Percentiles rank a stretch among this genome's conserved stretches.
phyloP scores from a whole-genome alignment of 139 green algal species.

The Auxenochlorella protothecoides region DNA sequence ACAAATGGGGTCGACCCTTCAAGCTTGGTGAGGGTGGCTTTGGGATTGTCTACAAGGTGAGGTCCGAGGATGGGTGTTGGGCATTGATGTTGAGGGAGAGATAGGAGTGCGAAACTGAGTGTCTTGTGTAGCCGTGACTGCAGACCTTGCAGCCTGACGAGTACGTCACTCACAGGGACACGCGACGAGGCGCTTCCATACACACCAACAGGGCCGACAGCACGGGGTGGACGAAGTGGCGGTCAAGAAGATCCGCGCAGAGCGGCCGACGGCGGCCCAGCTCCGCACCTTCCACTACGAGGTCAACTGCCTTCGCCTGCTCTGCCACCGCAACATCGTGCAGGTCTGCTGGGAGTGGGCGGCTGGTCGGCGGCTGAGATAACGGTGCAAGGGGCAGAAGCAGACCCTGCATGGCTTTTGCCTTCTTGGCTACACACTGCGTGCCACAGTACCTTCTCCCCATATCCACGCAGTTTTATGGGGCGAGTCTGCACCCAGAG shows the following conservation, averaged over 20 bases:
- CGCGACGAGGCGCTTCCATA: no score
- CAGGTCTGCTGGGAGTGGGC: neutral
- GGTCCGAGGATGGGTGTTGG: no score
- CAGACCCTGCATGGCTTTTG: no score
- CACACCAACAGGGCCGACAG: slow-evolving; percentile 24
- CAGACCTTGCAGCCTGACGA: no score
- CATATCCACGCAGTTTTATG: slow-evolving; percentile 43
- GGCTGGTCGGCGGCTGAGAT: no score
- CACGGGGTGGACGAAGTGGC: slow-evolving; percentile 62
- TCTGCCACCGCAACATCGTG: slow-evolving; percentile 71
- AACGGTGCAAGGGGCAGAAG: no score
- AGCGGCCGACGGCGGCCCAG: slow-evolving; percentile 33
- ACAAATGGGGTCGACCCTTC: neutral
- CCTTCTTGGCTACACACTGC: no score
- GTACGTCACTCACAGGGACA: no score
- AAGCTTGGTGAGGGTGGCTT: slow-evolving; percentile 59
- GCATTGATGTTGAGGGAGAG: no score
- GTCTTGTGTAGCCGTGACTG: no score
- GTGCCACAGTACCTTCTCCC: no score
- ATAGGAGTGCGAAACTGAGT: no score
- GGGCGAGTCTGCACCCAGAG: slow-evolving; percentile 44
- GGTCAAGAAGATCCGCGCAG: slow-evolving; percentile 54
- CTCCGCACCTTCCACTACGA: slow-evolving; percentile 46
- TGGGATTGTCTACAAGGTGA: slow-evolving; percentile 46
- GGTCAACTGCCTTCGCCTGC: slow-evolving; percentile 33